Evolutionary conservation across 2,329 filamentous ascomycete genomes (phyloP).

Genomic region (Botrytis porri): DNA sequence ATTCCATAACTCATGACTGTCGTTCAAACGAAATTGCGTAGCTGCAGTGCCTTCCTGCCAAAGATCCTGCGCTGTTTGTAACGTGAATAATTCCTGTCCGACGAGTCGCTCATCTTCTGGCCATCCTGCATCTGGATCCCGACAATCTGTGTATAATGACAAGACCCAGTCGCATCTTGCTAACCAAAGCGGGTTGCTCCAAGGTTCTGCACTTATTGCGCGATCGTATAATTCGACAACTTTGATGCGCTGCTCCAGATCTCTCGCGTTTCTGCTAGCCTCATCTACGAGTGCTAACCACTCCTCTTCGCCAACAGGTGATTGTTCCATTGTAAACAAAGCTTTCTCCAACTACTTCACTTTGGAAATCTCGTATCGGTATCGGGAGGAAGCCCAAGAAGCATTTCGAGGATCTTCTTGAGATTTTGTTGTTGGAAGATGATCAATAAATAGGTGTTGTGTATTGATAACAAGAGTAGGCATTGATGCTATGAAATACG

Average conservation of each 20-base stretch:
- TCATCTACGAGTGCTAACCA: conserved; percentile 79
- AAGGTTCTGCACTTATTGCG: conserved; percentile 68
- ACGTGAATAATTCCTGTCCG: conserved; percentile 69
- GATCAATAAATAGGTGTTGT: background rate
- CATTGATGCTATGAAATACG: conserved; percentile 2
- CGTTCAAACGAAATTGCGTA: conserved; percentile 70
- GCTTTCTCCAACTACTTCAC: conserved; percentile 19
- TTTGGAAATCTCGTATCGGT: conserved; percentile 20
- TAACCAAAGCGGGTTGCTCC: conserved; percentile 71
- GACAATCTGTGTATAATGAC: conserved; percentile 64
- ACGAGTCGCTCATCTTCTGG: conserved; percentile 65
- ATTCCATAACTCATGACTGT: conserved; percentile 78
- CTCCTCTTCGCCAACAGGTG: conserved; percentile 71
- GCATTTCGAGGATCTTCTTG: conserved; percentile 18
- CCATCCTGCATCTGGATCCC: conserved; percentile 55
- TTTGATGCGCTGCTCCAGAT: conserved; percentile 65
- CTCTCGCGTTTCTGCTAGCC: conserved; percentile 56
- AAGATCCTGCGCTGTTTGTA: conserved; percentile 62
- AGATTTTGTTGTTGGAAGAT: conserved; percentile 2
- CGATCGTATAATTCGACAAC: conserved; percentile 70
- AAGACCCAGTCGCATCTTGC: conserved; percentile 77
- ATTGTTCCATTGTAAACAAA: conserved; percentile 40
- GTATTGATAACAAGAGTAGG: background rate
- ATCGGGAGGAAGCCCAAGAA: conserved; percentile 19
- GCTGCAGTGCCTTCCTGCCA: conserved; percentile 71